Percentiles rank a stretch among this genome's conserved stretches.
Conservation (phyloP, 768 basidiomycete species). For the Sporobolomyces phaffii region DNA sequence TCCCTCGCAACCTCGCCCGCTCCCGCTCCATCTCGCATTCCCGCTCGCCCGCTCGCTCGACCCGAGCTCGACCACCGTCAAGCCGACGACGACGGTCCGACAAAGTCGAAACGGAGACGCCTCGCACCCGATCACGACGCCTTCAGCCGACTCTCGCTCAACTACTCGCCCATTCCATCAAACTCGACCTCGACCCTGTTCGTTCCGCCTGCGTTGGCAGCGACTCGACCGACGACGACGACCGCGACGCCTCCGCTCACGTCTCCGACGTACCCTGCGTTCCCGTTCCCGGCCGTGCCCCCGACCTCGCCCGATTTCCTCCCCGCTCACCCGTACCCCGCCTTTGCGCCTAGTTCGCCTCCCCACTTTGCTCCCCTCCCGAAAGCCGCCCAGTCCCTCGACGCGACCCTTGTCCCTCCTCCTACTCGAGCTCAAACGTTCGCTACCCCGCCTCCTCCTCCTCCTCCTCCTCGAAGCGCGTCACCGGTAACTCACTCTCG, state of each 20-base stretch:
- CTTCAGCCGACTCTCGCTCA: conserved; percentile 13
- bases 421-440: not conserved
- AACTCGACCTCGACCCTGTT: not conserved
- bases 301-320: conserved; percentile 23
- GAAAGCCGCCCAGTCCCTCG: too few relatives aligned
- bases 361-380: conserved; percentile 1
- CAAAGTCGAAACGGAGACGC: not conserved
- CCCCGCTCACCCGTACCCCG: not conserved
- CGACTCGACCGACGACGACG: not conserved
- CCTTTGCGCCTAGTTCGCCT: not conserved
- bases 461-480: not conserved
- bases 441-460: not conserved
- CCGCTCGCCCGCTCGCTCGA: not conserved
- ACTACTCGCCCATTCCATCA: not conserved
- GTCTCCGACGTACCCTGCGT: not conserved
- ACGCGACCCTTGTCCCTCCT: not conserved
- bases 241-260: not conserved
- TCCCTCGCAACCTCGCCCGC: not conserved
- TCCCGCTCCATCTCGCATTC: not conserved
- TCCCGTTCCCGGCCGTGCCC: conserved; percentile 15
- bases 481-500: too few relatives aligned
- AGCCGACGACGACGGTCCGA: not conserved
- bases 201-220: not conserved
- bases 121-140: conserved; percentile 24
- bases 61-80: not conserved